These are phyloP conservation scores for Aspergillus bridgeri DNA, from an alignment of 495 filamentous ascomycete species.

Conservation along the genomic window DNA sequence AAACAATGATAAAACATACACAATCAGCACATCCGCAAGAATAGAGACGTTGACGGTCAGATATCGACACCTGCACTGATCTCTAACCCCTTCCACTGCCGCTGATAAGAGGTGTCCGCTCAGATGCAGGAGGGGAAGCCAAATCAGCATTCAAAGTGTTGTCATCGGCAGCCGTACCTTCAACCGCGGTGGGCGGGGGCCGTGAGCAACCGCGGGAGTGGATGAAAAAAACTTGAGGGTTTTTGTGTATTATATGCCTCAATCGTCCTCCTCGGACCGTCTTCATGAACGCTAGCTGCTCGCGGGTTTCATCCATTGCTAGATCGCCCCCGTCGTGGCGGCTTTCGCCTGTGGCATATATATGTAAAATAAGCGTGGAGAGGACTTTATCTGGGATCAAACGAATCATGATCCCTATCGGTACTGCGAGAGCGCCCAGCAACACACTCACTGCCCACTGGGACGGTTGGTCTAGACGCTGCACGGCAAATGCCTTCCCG, in stretches of 20 bases:
- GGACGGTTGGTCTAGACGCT: slow-evolving; percentile 49
- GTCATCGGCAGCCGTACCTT: too few relatives aligned
- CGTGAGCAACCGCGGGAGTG: too few relatives aligned
- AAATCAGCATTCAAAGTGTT: too few relatives aligned
- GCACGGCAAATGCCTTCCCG: slow-evolving; percentile 64
- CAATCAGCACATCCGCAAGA: too few relatives aligned
- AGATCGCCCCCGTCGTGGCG: slow-evolving; percentile 62
- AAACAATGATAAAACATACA: too few relatives aligned
- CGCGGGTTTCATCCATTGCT: slow-evolving; percentile 63
- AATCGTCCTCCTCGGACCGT: slow-evolving; percentile 78
- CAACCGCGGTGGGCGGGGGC: too few relatives aligned
- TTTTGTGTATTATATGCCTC: slow-evolving; percentile 76
- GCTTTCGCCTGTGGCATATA: slow-evolving; percentile 70
- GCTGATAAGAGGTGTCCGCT: too few relatives aligned
- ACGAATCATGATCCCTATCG: slow-evolving; percentile 68
- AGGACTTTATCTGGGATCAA: slow-evolving; percentile 69
- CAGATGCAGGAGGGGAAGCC: too few relatives aligned
- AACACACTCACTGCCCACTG: slow-evolving; percentile 76
- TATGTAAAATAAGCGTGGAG: slow-evolving; percentile 49
- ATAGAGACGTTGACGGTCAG: too few relatives aligned
- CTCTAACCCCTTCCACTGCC: too few relatives aligned
- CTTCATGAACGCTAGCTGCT: slow-evolving; percentile 74
- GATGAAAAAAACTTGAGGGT: too few relatives aligned
- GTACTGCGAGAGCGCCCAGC: slow-evolving; percentile 67
- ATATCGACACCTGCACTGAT: too few relatives aligned